Conservation (phyloP, 2,329 filamentous ascomycete species). For the Mycogone perniciosa region DNA sequence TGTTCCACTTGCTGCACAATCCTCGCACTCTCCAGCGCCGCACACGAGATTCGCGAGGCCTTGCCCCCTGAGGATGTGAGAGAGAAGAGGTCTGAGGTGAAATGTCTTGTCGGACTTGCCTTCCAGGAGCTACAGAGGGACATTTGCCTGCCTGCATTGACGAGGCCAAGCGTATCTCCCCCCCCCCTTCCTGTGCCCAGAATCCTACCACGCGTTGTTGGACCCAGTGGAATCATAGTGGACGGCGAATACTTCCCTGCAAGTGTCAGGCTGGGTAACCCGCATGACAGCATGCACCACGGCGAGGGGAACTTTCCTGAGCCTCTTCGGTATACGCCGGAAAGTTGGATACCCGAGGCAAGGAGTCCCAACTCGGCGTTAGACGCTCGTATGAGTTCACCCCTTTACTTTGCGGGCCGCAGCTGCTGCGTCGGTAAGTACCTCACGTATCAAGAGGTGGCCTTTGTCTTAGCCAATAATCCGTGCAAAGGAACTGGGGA, state of each 20-base stretch:
- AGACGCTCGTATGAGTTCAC: constrained; percentile 10
- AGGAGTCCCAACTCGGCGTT: constrained; percentile 6
- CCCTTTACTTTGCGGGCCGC: constrained; percentile 10
- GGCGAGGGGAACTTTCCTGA: constrained; percentile 10
- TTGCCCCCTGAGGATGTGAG: not conserved
- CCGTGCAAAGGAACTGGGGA: too few relatives aligned
- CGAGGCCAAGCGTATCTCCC: constrained; percentile 13
- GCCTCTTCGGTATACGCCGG: constrained; percentile 10
- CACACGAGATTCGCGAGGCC: constrained; percentile 9
- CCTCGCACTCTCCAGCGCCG: constrained; percentile 6
- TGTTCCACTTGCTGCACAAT: constrained; percentile 13
- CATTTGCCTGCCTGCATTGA: constrained; percentile 15
- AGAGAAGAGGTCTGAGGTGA: constrained; percentile 1
- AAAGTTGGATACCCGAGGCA: constrained; percentile 11
- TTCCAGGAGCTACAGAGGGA: constrained; percentile 8
- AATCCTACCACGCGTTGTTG: constrained; percentile 10
- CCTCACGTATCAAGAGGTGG: constrained; percentile 14
- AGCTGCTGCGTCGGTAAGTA: constrained; percentile 13
- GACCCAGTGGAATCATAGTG: constrained; percentile 8
- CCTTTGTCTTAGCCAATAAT: constrained; percentile 7
- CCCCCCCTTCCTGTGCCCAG: constrained; percentile 9
- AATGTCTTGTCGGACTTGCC: constrained; percentile 12
- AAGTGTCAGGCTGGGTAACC: constrained; percentile 12
- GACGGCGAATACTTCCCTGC: constrained; percentile 14
- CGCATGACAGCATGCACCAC: constrained; percentile 13